Base-by-base conservation (phyloP, 441 rosid species). In the Corymbia calophylla region DNA sequence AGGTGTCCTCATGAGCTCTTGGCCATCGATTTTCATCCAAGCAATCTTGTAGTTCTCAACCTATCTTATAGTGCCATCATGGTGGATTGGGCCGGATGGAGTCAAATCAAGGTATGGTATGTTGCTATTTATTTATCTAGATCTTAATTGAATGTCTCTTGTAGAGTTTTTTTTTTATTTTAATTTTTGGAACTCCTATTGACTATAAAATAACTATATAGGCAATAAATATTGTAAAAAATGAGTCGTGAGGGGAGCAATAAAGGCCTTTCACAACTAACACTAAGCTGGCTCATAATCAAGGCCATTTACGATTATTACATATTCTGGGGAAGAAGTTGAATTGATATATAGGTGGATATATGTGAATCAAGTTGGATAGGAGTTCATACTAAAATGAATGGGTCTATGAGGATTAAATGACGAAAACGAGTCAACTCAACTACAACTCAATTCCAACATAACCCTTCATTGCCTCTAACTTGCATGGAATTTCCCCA, bases 251-350 rank as follows among this genome's bases (percentile, higher is more conserved):
- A 62, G 29, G 3, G 32, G 68, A 62, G 16, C 3, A 13, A 62
- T 62, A 31, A 62, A 62, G 18, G 14, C 32, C 68, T 1, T 29
- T 9, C 68, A 62, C 4, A 6, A 29, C 32, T 62, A 62, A 62
- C 31, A 13, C 68, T 62, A 62, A 29, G 68, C 68, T 62, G 68
- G 68, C 32, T 62, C 31, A 29, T 29, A 62, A 62, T 62, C 68
- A 62, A 0, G 18, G 68, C 68, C 32, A 62, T 62, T 13, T 58
- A 23, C 0, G 0, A 58, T 23, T 58, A 58, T 58, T 58, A 58
- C 13, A 0, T 58, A 58, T 58, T 58, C 0, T 9, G 62, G 62
- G 62, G 62, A 58, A 58, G 29, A 58, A 58, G 62, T 58, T 62
- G 68, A 62, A 62, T 62, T 29, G 68, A 0, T 62, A 62, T 13